These are phyloP conservation scores for Cubamyces sp. DNA, from an alignment of 768 basidiomycete species.

Conservation along the genomic window DNA sequence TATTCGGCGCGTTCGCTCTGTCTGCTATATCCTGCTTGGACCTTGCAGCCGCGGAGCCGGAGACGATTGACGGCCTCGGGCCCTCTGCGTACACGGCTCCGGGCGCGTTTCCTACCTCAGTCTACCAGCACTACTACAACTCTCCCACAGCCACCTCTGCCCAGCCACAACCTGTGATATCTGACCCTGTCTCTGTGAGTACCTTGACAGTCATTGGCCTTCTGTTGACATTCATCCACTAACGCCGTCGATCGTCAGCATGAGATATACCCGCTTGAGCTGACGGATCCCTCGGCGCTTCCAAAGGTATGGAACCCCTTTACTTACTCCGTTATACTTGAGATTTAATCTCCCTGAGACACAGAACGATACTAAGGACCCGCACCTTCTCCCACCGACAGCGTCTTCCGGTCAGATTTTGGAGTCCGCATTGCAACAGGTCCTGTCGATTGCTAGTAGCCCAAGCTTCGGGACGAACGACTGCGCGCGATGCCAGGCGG, in stretches of 20 bases:
- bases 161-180: constrained; percentile 78
- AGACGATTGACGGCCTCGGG: constrained; percentile 24
- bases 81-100: constrained; percentile 59
- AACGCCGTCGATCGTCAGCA: constrained; percentile 44
- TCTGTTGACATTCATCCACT: background rate
- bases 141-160: constrained; percentile 70
- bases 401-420: constrained; percentile 53
- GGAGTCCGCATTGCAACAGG: constrained; percentile 56
- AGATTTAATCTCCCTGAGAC: background rate
- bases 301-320: constrained; percentile 44
- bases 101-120: constrained; percentile 66
- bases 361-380: constrained; percentile 61
- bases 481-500: constrained; percentile 64
- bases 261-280: constrained; percentile 55
- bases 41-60: constrained; percentile 7
- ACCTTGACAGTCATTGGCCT: background rate
- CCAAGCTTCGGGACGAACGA: constrained; percentile 54
- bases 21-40: constrained; percentile 13
- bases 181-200: constrained; percentile 67
- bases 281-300: constrained; percentile 66
- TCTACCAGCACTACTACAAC: constrained; percentile 71
- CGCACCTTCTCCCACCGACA: constrained; percentile 64
- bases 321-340: background rate
- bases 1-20: constrained; percentile 8
- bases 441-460: constrained; percentile 57